Base-by-base conservation (phyloP, 495 filamentous ascomycete species). In the Venustampulla echinocandica region DNA sequence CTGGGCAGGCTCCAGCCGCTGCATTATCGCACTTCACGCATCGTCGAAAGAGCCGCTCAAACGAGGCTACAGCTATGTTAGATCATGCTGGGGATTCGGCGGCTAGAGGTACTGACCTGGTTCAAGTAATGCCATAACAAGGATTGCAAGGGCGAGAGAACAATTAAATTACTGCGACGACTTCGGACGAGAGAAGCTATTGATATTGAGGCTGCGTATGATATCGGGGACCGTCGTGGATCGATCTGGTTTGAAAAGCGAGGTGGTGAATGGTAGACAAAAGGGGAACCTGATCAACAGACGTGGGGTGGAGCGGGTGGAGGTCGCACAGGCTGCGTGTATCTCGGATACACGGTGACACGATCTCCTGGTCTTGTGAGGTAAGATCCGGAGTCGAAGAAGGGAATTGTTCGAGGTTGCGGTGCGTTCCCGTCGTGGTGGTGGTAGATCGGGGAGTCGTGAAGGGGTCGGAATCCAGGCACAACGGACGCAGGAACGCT, bases 1-100 rank as follows among this genome's bases (percentile, higher is more conserved):
- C 19, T 9, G 76, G 76, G 52, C 76, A 79, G 24, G 66, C 47
- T 4, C 76, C 75, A 23, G 66, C 61, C 6, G 54, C 42, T n/a
- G 52, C 30, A 4, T 56, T 50, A 47, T 76, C 78, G 44, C 52
- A 42, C 21, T 63, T 58, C 50, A 73, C 76, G 23, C 45, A 46
- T 56, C 71, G 64, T 56, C 69, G 64, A 55, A 76, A 76, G 34
- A 75, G 50, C 25, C 55, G 63, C 25, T 47, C 14, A 24, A 45
- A 54, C 23, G 50, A 28, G 13, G 28, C 54, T 57, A 30, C 17
- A 41, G 5, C 3, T 15, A 22, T 20, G 37, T 40, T 23, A 40
- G 37, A 21, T 40, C 3, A 5, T 5, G 7, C 10, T 9, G 4
- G 18, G 18, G n/a, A 3, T 4, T 5, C 4, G 37, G 27, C 7